Conservation (phyloP, 495 filamentous ascomycete species). For the Talaromyces borbonicus region DNA sequence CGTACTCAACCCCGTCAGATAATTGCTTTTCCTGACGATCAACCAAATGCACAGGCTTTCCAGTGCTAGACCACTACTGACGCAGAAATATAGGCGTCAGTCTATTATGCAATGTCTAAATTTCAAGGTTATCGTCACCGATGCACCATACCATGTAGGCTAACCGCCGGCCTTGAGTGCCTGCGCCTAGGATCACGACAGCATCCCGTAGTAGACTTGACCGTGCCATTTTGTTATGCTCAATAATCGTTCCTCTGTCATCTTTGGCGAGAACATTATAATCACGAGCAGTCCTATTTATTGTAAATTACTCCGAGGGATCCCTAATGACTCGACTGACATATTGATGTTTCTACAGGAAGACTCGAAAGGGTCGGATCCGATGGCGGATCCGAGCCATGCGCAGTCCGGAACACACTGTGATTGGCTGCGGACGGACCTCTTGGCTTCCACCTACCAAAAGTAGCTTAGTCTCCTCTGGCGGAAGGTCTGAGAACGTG, state of each 20-base stretch:
- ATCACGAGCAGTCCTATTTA: too few species aligned
- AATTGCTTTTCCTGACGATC: slow-evolving; percentile 20
- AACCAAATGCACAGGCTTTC: slow-evolving; percentile 21
- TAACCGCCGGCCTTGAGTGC: slow-evolving; percentile 27
- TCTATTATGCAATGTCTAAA: too few species aligned
- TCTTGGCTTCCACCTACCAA: background rate
- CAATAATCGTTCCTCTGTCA: background rate
- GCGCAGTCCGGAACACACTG: too few species aligned
- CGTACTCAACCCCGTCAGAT: slow-evolving; percentile 13
- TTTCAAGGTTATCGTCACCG: background rate
- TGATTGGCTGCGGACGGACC: background rate
- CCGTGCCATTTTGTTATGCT: background rate
- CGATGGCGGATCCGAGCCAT: background rate
- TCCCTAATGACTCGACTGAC: too few species aligned
- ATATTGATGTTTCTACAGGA: too few species aligned
- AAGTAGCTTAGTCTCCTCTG: background rate
- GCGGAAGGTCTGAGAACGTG: background rate
- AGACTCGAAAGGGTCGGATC: background rate
- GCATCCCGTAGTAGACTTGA: slow-evolving; percentile 5
- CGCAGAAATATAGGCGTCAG: too few species aligned
- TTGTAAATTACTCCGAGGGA: too few species aligned
- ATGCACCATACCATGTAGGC: slow-evolving; percentile 26
- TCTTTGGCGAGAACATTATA: too few species aligned
- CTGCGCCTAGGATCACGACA: slow-evolving; percentile 23
- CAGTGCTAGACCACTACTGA: slow-evolving; percentile 28